phyloP scores from a whole-genome alignment of 1,284 basidiomycete species.

The Melampsora larici-populina region DNA sequence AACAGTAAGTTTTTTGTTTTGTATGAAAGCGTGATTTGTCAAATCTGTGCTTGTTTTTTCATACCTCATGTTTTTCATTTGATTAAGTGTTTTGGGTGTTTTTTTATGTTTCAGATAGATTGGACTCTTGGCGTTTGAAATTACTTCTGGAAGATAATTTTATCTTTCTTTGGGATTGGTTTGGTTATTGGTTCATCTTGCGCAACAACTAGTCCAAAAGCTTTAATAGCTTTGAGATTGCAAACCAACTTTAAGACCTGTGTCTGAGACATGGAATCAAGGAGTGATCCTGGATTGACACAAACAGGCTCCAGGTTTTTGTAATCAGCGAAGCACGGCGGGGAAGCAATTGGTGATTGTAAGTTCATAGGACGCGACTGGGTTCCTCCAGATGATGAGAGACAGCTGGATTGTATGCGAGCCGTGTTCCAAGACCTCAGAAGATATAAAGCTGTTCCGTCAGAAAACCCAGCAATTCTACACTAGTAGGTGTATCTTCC shows the following conservation, averaged over 20 bases:
- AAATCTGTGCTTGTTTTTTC: too few relatives aligned
- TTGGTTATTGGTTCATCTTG: slow-evolving; percentile 41
- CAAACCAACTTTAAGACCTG: slow-evolving; percentile 31
- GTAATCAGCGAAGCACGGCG: background rate
- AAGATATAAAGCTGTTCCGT: slow-evolving; percentile 5
- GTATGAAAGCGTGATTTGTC: too few relatives aligned
- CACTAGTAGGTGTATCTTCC: background rate
- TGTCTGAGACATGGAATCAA: slow-evolving; percentile 32
- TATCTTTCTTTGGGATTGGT: too few relatives aligned
- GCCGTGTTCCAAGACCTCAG: background rate
- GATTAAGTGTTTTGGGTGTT: too few relatives aligned
- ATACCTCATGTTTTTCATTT: too few relatives aligned
- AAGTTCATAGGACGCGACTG: background rate
- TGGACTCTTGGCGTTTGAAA: too few relatives aligned
- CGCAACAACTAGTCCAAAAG: slow-evolving; percentile 37
- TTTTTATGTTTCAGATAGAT: too few relatives aligned
- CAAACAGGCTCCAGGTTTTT: background rate
- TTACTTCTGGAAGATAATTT: too few relatives aligned
- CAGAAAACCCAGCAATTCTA: background rate
- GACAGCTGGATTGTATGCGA: background rate
- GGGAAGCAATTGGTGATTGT: background rate
- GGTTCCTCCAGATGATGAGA: background rate
- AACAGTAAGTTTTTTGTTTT: too few relatives aligned
- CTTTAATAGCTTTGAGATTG: slow-evolving; percentile 42
- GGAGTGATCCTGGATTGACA: background rate